Evolutionary conservation across 179 eudicot species (phyloP), one percentile per base, ranked within the genome.

Genomic region (Silene vulgaris): DNA sequence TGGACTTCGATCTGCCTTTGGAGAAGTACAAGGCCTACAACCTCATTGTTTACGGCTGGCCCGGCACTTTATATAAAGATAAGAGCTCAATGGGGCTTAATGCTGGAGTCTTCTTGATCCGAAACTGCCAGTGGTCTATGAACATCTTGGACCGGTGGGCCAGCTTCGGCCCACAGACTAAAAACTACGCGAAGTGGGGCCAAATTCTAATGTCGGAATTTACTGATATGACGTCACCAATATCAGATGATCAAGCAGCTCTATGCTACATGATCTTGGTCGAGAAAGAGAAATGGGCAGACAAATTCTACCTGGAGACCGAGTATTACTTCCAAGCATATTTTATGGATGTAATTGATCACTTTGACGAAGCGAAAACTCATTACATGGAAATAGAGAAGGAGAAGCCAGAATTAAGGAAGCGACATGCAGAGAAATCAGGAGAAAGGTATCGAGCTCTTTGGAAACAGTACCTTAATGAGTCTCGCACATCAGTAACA

Each of bases 111-210:
- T 84, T 89, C 19, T 59, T 87, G 5, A 77, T 89, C 12, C 82
- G 89, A 1, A 89, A 87, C 78, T 87, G 90, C 43, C 90, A 89
- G 35, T 89, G 92, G 90, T 84, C 92, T 1, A 84, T 89, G 85
- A 80, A 84, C 11, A 21, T 87, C 14, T 12, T 89, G 21, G 85
- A 78, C 0, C 65, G 59, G 23, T 89, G 92, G 92, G 87, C 83
- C n/a, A 54, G 37, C 1, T 86, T 89, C 81, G 89, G 90, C 30
- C 90, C 92, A 30, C 75, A 81, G 21, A 83, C 80, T 21, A 77
- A 84, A 30, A 76, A 84, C 11, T 84, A 74, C 16, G 81, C 78
- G 0, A 77, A 84, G 6, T 87, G 89, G 89, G 90, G 89, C 0
- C 59, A 59, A 57, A 70, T 78, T 3, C 75, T 78, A 8, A 43